Base-by-base conservation (phyloP, 805 yeast genomes). In the Kluyveromyces lactis region DNA sequence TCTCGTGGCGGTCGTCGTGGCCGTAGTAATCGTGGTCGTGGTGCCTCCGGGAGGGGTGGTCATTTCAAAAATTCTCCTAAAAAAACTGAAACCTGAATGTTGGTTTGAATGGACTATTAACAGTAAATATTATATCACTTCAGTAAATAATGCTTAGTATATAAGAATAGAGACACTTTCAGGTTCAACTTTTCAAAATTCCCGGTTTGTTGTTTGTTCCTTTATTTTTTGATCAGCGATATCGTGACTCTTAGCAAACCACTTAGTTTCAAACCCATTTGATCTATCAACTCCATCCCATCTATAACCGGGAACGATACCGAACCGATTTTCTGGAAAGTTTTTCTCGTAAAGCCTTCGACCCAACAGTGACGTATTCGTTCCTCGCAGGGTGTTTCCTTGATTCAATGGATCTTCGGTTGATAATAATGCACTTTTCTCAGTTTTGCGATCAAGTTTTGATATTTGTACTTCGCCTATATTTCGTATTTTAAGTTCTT, bases 241-340 rank as follows among this genome's bases (percentile, higher is more conserved):
- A 27, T 69, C 69, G 11, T 57, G 55, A 41, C 61, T 68, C 49
- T 53, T 67, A 33, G 58, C 67, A 46, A 83, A 68, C 68, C 83
- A 72, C 40, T 71, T 65, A 36, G 63, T 66, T 55, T 89, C 97
- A 60, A 83, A 89, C 3, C 95, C 96, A 54, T 81, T 89, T 0
- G 94, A 78, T 43, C 97, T 64, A 60, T 86, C 89, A 2, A 89
- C 79, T 0, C 97, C 97, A 58, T 85, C 95, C 97, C 97, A 89
- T 42, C 85, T 67, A 47, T 68, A 66, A 0, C 97, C 96, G 0
- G 96, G 95, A 4, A 64, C 61, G 11, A 89, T 78, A 2, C 72
- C 72, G 58, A 85, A 89, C 42, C 97, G 64, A 54, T 89, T 89
- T 16, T 73, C 74, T 0, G 85, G 77, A 40, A 60, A 74, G 7